phyloP scores from a whole-genome alignment of 345 rosid genomes.

The thale cress (Arabidopsis thaliana) region TAIR10.1 NC_003076.8:1314501-1315000 shows the following conservation, averaged over 20 bases:
- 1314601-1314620: constrained; percentile 55
- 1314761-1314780: constrained; percentile 74
- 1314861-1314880: constrained; percentile 20
- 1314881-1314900: constrained; percentile 33
- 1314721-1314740: constrained; percentile 80
- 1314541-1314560: constrained; percentile 47
- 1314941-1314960: constrained; percentile 92
- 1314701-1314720: constrained; percentile 73
- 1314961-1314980: constrained; percentile 73
- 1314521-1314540: constrained; percentile 35
- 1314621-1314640: constrained; percentile 51
- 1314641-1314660: constrained; percentile 86
- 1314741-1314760: constrained; percentile 62
- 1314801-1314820: constrained; percentile 76
- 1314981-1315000: constrained; percentile 61
- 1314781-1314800: constrained; percentile 92
- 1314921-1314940: constrained; percentile 73
- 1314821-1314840: constrained; percentile 8
- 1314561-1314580: constrained; percentile 43
- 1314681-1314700: constrained; percentile 55
- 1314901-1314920: constrained; percentile 82
- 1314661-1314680: constrained; percentile 51
- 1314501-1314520: too few species aligned
- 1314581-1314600: constrained; percentile 47
- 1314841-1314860: constrained; percentile 13